Evolutionary conservation across 2,329 filamentous ascomycete species (phyloP).

Genomic region (Fusarium solani-melongenae): DNA sequence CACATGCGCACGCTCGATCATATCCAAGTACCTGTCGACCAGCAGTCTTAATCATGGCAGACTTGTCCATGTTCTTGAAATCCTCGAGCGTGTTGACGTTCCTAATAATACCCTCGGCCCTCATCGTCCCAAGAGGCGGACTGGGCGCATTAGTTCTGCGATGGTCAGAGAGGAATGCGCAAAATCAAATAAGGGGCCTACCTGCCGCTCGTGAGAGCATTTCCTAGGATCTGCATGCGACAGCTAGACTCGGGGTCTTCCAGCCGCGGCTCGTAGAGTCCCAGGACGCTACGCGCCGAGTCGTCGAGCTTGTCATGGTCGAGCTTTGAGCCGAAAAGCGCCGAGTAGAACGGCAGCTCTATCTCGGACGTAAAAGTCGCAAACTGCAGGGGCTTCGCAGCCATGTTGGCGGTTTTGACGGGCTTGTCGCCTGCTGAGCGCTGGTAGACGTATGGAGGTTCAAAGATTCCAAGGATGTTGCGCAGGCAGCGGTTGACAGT

Average conservation of each 20-base stretch:
- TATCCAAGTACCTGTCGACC: slow-evolving; percentile 73
- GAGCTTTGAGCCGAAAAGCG: slow-evolving; percentile 92
- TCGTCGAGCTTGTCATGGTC: slow-evolving; percentile 98
- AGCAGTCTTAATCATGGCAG: slow-evolving; percentile 79
- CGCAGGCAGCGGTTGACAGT: slow-evolving; percentile 1
- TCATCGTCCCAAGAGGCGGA: slow-evolving; percentile 75
- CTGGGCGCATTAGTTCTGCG: slow-evolving; percentile 57
- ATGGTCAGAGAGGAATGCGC: slow-evolving; percentile 34
- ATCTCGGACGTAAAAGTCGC: slow-evolving; percentile 94
- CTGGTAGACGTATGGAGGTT: slow-evolving; percentile 12
- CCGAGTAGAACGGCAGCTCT: slow-evolving; percentile 93
- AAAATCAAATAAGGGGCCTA: slow-evolving; percentile 59
- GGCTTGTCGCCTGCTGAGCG: neutral
- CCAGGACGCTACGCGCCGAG: slow-evolving; percentile 86
- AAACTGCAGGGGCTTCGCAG: slow-evolving; percentile 68
- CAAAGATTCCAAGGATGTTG: neutral
- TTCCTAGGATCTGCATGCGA: slow-evolving; percentile 90
- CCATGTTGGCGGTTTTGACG: slow-evolving; percentile 55
- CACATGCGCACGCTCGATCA: neutral
- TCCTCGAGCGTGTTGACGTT: slow-evolving; percentile 97
- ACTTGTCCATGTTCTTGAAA: slow-evolving; percentile 86
- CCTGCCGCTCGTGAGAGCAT: slow-evolving; percentile 85
- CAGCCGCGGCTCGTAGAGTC: slow-evolving; percentile 86
- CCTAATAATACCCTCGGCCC: slow-evolving; percentile 92
- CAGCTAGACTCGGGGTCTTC: slow-evolving; percentile 81